Percentiles rank a stretch among this genome's conserved stretches.
Conservation (phyloP, 2,329 filamentous ascomycete species). For the Ceratocystis destructans region DNA sequence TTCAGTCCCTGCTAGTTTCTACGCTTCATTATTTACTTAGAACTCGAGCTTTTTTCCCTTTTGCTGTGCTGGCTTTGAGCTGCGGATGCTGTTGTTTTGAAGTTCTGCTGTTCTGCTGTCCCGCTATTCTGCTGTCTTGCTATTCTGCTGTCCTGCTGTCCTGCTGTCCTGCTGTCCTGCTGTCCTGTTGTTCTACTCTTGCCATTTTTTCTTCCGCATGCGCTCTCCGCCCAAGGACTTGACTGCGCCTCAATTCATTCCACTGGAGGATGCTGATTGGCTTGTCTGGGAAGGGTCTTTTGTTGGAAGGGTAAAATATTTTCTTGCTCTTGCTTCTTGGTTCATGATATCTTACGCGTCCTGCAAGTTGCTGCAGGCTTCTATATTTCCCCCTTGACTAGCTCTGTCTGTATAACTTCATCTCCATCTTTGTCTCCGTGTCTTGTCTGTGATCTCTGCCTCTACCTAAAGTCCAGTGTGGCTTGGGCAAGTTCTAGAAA, state of each 20-base stretch:
- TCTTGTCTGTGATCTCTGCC: too few relatives aligned
- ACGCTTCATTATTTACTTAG: not conserved
- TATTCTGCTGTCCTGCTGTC: not conserved
- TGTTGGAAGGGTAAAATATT: not conserved
- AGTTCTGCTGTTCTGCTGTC: not conserved
- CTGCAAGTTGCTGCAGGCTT: not conserved
- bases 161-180: not conserved
- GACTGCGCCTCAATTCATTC: conserved; percentile 7
- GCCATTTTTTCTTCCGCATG: not conserved
- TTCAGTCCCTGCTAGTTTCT: not conserved
- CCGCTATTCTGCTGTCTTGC: not conserved
- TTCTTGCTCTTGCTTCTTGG: not conserved
- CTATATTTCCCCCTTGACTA: not conserved
- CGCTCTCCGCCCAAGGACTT: conserved; percentile 2
- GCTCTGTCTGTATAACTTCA: not conserved
- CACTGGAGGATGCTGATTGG: not conserved
- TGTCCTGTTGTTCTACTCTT: not conserved
- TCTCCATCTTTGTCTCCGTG: too few relatives aligned
- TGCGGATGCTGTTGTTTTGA: not conserved
- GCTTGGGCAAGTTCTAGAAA: too few relatives aligned
- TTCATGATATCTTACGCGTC: conserved; percentile 7
- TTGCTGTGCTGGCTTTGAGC: not conserved
- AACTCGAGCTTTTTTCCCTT: not conserved
- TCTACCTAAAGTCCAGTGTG: too few relatives aligned
- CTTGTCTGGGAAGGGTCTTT: not conserved